Percentiles rank a stretch among this genome's conserved stretches.
Conservation (phyloP, 2,329 filamentous ascomycete species). For the Cytospora mali region DNA sequence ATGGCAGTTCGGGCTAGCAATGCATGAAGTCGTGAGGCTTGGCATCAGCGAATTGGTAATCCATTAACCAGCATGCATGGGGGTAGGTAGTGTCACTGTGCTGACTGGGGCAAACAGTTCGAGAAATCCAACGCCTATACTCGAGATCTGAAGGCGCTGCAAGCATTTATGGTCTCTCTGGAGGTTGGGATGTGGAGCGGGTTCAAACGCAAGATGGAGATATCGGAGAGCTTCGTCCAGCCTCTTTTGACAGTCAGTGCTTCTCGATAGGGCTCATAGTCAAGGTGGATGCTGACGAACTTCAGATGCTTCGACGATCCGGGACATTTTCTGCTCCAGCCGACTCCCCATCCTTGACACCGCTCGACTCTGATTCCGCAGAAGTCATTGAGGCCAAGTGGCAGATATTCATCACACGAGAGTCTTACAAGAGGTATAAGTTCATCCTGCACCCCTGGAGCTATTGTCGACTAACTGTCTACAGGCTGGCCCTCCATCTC, state of each 20-base stretch:
- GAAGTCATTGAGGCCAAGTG: constrained; percentile 34
- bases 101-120: constrained; percentile 37
- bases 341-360: constrained; percentile 30
- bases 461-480: neutral
- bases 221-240: constrained; percentile 59
- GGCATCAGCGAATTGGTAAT: constrained; percentile 35
- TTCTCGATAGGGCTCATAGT: no score
- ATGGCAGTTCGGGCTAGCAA: constrained; percentile 36
- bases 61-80: neutral
- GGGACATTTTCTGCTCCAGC: constrained; percentile 34
- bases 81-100: constrained; percentile 34
- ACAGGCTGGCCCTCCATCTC: constrained; percentile 34
- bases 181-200: constrained; percentile 62
- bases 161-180: constrained; percentile 52
- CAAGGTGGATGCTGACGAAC: constrained; percentile 17
- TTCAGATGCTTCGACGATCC: constrained; percentile 54
- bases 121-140: constrained; percentile 54
- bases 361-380: constrained; percentile 30
- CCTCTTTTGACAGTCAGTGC: constrained; percentile 49
- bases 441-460: neutral
- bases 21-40: constrained; percentile 49
- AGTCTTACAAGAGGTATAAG: constrained; percentile 36
- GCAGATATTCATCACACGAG: constrained; percentile 33
- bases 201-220: constrained; percentile 60
- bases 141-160: constrained; percentile 53